Evolutionary conservation across 2,329 filamentous ascomycete genomes (phyloP), one percentile per base, ranked within the genome.

Genomic region (Alternaria brassicicola): DNA sequence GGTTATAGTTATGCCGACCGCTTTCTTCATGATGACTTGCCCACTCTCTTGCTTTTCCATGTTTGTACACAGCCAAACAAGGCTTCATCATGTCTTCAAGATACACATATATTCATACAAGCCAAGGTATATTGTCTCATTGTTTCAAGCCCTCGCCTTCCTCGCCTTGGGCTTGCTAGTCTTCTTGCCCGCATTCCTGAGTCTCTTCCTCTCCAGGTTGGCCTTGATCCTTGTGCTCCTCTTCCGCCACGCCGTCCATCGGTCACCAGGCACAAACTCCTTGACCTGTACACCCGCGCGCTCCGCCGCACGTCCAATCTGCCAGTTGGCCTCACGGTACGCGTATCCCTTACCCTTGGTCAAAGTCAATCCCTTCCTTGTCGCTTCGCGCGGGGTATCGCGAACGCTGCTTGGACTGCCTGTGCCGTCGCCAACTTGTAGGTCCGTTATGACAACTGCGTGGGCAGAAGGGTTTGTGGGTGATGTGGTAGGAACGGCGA

Each of bases 161-260:
- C 67, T 71, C 58, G 71, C 67, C 64, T 70, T 73, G 8, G 71
- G 68, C 62, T 74, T 74, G 33, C 61, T 56, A 13, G 63, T 50
- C 65, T 72, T 73, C 67, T 77, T 76, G 19, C 70, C 65, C 67
- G 81, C 82, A 65, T 78, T 79, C 62, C 81, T 80, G 74, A 86
- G 66, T 59, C 81, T 81, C 78, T 81, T 86, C 80, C 81, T 84
- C 78, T 86, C 84, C 54, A 78, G 79, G 73, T 79, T 83, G 57
- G 77, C 79, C 70, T 81, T 77, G 64, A 81, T 82, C 71, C 84
- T 82, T 53, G 78, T 79, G 61, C 78, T 77, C 56, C 80, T 80
- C 81, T 86, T 89, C 72, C 84, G 82, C 88, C 88, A 90, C 13
- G 88, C 88, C 68, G 83, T 77, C 81, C 85, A 90, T 48, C 86